Evolutionary conservation across 495 filamentous ascomycete species (phyloP), one percentile per base, ranked within the genome.

Genomic region (Aspergillus avenaceus): DNA sequence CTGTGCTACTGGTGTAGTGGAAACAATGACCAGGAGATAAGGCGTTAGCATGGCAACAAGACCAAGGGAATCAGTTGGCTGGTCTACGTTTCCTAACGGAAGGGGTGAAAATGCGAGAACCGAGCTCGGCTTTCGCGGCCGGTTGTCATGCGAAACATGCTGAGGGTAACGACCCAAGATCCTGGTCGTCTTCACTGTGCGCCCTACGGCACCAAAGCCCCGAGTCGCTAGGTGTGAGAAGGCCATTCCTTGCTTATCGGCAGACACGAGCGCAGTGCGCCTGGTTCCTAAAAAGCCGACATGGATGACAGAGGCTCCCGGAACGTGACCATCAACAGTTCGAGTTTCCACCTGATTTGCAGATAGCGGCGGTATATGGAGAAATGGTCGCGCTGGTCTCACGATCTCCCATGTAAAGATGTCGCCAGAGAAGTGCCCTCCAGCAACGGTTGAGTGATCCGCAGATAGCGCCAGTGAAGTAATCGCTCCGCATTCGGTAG

Each of bases 371-470:
- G 85, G 82, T 14, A 99, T 90, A 40, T 87, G 85, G 27, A 99
- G 79, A 58, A 99, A 99, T 2, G 91, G 93, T 34, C 84, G 80
- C 3, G 89, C 84, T 21, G 87, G 81, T 38, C 84, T 79, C 16
- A 84, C 79, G 22, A 93, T 83, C 60, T 99, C 93, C 93, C 93
- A 99, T 2, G 92, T 97, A 58, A 96, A 99, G 14, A 99, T 97
- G 63, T 84, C 83, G 12, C 93, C 93, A 53, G 84, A 87, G 11
- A 83, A 84, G 78, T 99, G 93, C 2, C 93, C 93, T 37, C 84
- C 86, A 26, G 90, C 93, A 57, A 97, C 77, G 13, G 90, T 96
- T 6, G 87, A 84, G 66, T 97, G 88, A 59, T 99, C 93, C 37
- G 91, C 92, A 23, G 93, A 96, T 47, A 97, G 81, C 5, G 91